These are phyloP conservation scores for Ogataea siamensis DNA, from an alignment of 805 yeast species.

Conservation along the genomic window DNA sequence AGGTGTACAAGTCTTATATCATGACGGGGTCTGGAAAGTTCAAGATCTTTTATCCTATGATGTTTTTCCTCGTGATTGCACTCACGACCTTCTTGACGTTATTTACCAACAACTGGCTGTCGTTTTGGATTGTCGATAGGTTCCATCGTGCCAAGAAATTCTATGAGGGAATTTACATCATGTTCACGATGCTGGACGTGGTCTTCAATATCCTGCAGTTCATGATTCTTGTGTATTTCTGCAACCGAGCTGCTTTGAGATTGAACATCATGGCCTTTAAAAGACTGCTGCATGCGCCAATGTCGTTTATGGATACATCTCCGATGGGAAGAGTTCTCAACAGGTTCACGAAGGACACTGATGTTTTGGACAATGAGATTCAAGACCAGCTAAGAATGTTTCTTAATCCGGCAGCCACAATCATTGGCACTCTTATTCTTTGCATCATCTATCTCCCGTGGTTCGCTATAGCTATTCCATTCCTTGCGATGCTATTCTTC, in stretches of 20 bases:
- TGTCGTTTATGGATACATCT: slow-evolving; percentile 79
- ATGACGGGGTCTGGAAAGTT: slow-evolving; percentile 58
- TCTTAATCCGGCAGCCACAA: slow-evolving; percentile 44
- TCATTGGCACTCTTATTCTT: slow-evolving; percentile 34
- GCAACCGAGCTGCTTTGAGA: slow-evolving; percentile 51
- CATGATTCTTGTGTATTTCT: slow-evolving; percentile 45
- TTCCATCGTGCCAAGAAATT: slow-evolving; percentile 49
- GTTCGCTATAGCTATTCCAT: slow-evolving; percentile 65
- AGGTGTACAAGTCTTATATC: slow-evolving; percentile 51
- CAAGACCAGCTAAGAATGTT: slow-evolving; percentile 68
- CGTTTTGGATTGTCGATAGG: slow-evolving; percentile 68
- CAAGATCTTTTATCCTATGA: slow-evolving; percentile 31
- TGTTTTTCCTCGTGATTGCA: slow-evolving; percentile 19
- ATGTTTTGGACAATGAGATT: slow-evolving; percentile 75
- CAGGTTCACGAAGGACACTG: slow-evolving; percentile 85
- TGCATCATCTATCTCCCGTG: slow-evolving; percentile 52
- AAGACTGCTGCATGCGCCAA: slow-evolving; percentile 70
- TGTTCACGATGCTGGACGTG: slow-evolving; percentile 50
- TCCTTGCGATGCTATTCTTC: slow-evolving; percentile 45
- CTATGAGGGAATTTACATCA: slow-evolving; percentile 72
- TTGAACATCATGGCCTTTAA: slow-evolving; percentile 62
- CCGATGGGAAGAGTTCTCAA: slow-evolving; percentile 86
- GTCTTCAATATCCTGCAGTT: slow-evolving; percentile 47
- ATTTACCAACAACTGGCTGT: slow-evolving; percentile 72
- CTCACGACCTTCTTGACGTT: slow-evolving; percentile 50